Conservation (phyloP, 257 asterid species). For the Lycium ferocissimum region DNA sequence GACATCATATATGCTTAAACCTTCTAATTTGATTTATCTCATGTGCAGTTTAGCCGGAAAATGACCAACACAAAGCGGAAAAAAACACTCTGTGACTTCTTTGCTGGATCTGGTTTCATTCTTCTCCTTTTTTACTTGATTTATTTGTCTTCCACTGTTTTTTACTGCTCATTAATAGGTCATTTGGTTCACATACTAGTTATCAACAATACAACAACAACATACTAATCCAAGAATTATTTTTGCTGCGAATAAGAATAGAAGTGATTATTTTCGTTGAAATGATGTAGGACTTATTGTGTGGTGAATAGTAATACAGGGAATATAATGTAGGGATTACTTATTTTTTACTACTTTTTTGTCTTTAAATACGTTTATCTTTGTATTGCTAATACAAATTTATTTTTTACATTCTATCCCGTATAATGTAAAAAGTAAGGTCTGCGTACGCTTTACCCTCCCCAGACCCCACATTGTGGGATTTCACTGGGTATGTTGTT, state of each 20-base stretch:
- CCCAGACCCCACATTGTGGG: too few relatives aligned
- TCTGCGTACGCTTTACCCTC: too few relatives aligned
- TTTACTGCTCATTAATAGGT: background rate
- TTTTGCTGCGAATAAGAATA: conserved; percentile 13
- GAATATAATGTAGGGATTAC: conserved; percentile 8
- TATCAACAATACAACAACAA: background rate
- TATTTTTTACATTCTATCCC: background rate
- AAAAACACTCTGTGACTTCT: conserved; percentile 21
- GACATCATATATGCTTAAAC: background rate
- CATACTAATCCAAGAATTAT: background rate
- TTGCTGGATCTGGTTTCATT: conserved; percentile 21
- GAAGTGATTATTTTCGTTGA: background rate
- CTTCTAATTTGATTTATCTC: background rate
- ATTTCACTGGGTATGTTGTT: too few relatives aligned
- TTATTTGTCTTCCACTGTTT: background rate
- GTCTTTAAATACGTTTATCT: background rate
- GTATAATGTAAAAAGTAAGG: background rate
- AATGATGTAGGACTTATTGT: background rate
- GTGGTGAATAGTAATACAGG: background rate
- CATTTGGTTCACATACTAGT: conserved; percentile 18
- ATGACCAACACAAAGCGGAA: conserved; percentile 19
- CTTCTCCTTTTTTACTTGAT: background rate
- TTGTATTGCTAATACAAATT: background rate
- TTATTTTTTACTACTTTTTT: background rate
- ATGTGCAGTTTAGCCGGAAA: background rate